Conservation (phyloP, 495 filamentous ascomycete genomes). For the Aspergillus nidulans region DNA sequence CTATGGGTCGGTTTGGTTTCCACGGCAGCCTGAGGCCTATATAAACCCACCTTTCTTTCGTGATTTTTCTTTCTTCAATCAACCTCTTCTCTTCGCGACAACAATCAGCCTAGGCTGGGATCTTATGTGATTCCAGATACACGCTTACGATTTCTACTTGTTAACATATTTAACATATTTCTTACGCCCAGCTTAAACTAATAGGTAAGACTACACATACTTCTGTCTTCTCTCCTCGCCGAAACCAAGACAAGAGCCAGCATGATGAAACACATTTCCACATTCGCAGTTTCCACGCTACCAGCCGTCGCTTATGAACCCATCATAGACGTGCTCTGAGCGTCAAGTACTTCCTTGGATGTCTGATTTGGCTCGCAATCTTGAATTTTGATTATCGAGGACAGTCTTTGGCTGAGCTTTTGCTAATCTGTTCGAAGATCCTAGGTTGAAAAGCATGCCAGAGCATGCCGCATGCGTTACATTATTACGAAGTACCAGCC, state of each 20-base stretch:
- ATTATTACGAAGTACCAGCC: too few species aligned
- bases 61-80: constrained; percentile 25
- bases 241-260: constrained; percentile 12
- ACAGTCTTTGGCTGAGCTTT: neutral
- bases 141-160: neutral
- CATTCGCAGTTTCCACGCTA: constrained; percentile 54
- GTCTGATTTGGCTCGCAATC: constrained; percentile 34
- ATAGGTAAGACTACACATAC: neutral
- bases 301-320: constrained; percentile 46
- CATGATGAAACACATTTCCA: constrained; percentile 50
- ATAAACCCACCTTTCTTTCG: constrained; percentile 27
- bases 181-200: neutral
- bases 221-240: constrained; percentile 7
- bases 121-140: constrained; percentile 6
- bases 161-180: neutral
- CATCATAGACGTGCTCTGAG: constrained; percentile 41
- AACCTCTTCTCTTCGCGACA: neutral
- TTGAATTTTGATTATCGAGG: neutral
- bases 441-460: too few species aligned
- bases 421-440: neutral
- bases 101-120: neutral
- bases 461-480: too few species aligned
- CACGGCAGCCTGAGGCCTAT: constrained; percentile 35
- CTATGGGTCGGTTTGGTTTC: constrained; percentile 24
- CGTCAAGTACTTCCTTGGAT: constrained; percentile 50